Percentiles rank a stretch among this genome's conserved stretches.
phyloP scores from a whole-genome alignment of 2,329 filamentous ascomycete species.

The Thelonectria blattea region DNA sequence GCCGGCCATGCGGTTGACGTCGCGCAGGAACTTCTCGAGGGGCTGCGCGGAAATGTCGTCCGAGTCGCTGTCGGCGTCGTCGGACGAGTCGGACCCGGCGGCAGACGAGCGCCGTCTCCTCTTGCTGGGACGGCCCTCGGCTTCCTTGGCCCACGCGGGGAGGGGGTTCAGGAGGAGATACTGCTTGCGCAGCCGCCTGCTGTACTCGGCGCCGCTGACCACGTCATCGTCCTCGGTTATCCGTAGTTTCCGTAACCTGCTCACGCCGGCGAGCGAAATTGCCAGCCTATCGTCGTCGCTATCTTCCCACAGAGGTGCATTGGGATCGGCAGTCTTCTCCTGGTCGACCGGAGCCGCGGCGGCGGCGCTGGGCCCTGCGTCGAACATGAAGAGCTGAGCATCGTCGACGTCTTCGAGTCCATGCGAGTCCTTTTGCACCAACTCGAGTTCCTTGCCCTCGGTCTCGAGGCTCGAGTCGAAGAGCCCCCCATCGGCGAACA shows the following conservation, averaged over 20 bases:
- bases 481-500: slow-evolving; percentile 63
- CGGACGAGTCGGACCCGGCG: slow-evolving; percentile 52
- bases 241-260: slow-evolving; percentile 82
- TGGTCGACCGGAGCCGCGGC: slow-evolving; percentile 43
- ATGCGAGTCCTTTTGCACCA: slow-evolving; percentile 51
- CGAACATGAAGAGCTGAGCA: slow-evolving; percentile 84
- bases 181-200: slow-evolving; percentile 78
- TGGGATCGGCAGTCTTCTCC: slow-evolving; percentile 37
- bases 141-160: slow-evolving; percentile 64
- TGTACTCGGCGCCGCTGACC: slow-evolving; percentile 86
- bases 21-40: slow-evolving; percentile 79
- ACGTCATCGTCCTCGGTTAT: slow-evolving; percentile 83
- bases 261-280: slow-evolving; percentile 79
- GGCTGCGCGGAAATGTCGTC: slow-evolving; percentile 74
- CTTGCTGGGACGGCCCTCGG: slow-evolving; percentile 58
- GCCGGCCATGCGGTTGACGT: slow-evolving; percentile 70
- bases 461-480: slow-evolving; percentile 41
- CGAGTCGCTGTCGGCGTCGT: slow-evolving; percentile 63
- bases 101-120: slow-evolving; percentile 59
- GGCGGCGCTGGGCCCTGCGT: slow-evolving; percentile 61
- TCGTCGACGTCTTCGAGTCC: slow-evolving; percentile 72
- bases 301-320: slow-evolving; percentile 81
- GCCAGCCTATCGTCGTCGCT: slow-evolving; percentile 91
- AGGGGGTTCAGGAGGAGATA: slow-evolving; percentile 66
- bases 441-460: slow-evolving; percentile 42